Conservation (phyloP, 306 rosid species). For the Medicago truncatula region DNA sequence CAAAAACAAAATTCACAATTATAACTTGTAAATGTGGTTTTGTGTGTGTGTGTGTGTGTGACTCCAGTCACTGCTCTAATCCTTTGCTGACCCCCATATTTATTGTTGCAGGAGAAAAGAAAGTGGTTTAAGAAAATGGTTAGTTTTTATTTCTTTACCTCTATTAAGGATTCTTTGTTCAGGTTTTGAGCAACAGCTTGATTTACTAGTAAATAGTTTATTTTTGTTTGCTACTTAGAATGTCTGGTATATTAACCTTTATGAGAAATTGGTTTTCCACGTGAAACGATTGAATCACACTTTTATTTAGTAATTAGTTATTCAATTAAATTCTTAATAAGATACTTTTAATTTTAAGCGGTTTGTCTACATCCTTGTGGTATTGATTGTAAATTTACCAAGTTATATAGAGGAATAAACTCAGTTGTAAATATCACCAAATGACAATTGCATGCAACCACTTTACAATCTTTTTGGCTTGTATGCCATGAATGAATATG, state of each 20-base stretch:
- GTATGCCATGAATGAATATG: too few relatives aligned
- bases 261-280: not conserved
- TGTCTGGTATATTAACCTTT: not conserved
- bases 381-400: not conserved
- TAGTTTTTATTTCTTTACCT: slow-evolving; percentile 47
- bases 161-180: slow-evolving; percentile 7
- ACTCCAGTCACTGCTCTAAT: slow-evolving; percentile 25
- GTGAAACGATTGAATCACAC: not conserved
- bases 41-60: not conserved
- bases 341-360: not conserved
- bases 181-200: not conserved
- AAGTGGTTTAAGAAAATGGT: slow-evolving; percentile 67
- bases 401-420: not conserved
- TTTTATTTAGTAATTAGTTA: not conserved
- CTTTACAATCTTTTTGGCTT: not conserved
- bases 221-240: not conserved
- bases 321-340: too few relatives aligned
- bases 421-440: not conserved
- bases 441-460: not conserved
- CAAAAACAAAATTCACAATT: slow-evolving; percentile 22
- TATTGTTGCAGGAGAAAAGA: slow-evolving; percentile 62
- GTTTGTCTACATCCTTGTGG: not conserved
- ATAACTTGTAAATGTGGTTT: slow-evolving; percentile 16
- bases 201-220: not conserved
- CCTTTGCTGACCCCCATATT: slow-evolving; percentile 13